These are phyloP conservation scores for Hypoxylon fragiforme DNA, from an alignment of 495 filamentous ascomycete species.

Conservation along the genomic window DNA sequence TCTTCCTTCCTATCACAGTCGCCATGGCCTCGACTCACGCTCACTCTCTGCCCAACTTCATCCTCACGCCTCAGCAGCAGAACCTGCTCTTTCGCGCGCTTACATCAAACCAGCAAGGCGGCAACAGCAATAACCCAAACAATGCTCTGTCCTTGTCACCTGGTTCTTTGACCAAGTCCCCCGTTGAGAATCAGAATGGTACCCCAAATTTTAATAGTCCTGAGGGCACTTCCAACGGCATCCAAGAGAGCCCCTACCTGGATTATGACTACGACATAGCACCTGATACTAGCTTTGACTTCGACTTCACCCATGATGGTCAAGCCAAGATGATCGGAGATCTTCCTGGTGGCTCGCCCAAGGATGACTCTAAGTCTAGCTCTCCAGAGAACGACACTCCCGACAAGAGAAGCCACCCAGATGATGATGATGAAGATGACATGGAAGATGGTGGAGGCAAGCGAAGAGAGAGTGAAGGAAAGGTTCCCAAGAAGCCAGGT, in stretches of 20 bases:
- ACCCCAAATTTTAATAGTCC: background rate
- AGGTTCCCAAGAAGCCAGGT: slow-evolving; percentile 87
- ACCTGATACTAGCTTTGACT: slow-evolving; percentile 56
- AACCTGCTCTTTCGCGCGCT: slow-evolving; percentile 85
- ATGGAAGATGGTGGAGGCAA: slow-evolving; percentile 67
- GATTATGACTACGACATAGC: slow-evolving; percentile 72
- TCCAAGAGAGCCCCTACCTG: slow-evolving; percentile 77
- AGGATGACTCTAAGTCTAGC: slow-evolving; percentile 48
- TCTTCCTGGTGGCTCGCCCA: slow-evolving; percentile 58
- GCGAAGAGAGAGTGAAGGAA: slow-evolving; percentile 76
- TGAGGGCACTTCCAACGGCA: slow-evolving; percentile 44
- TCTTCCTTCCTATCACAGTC: slow-evolving; percentile 43
- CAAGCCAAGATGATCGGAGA: slow-evolving; percentile 75
- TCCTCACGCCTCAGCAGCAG: slow-evolving; percentile 83
- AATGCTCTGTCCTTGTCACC: slow-evolving; percentile 54
- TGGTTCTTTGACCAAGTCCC: slow-evolving; percentile 57
- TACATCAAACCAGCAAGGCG: slow-evolving; percentile 65
- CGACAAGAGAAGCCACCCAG: slow-evolving; percentile 81
- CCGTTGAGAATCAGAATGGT: slow-evolving; percentile 42
- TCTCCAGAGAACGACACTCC: slow-evolving; percentile 69
- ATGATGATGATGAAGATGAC: slow-evolving; percentile 68
- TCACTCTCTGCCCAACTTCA: slow-evolving; percentile 46
- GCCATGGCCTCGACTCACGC: slow-evolving; percentile 50
- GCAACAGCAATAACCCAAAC: slow-evolving; percentile 33
- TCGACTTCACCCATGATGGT: slow-evolving; percentile 71